phyloP scores from a whole-genome alignment of 768 basidiomycete species.

The Lyophyllum semitale region DNA sequence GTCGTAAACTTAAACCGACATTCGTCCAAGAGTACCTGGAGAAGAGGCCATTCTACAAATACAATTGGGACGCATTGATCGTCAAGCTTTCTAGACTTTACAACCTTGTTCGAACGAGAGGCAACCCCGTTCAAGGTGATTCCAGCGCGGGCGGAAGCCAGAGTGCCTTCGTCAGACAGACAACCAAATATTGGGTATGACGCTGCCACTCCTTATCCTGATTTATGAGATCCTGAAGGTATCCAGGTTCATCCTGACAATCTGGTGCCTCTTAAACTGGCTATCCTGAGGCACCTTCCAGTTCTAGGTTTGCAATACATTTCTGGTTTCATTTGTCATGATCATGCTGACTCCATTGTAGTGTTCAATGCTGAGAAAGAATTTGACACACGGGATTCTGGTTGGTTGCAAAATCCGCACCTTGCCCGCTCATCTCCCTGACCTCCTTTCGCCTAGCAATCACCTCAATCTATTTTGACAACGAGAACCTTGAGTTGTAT shows the following conservation, averaged over 20 bases:
- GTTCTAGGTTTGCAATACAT: constrained; percentile 68
- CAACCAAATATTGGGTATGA: constrained; percentile 97
- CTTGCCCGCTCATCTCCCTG: not conserved
- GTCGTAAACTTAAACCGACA: constrained; percentile 73
- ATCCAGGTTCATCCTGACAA: constrained; percentile 95
- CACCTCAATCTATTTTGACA: constrained; percentile 96
- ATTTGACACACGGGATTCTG: constrained; percentile 82
- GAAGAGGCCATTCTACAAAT: constrained; percentile 94
- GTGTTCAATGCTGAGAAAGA: constrained; percentile 95
- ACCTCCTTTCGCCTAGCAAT: constrained; percentile 56
- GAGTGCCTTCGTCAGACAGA: constrained; percentile 97
- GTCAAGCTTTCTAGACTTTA: constrained; percentile 95
- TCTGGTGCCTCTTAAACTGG: constrained; percentile 88
- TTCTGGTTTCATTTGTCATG: not conserved
- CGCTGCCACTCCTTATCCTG: not conserved
- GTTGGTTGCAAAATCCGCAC: constrained; percentile 34
- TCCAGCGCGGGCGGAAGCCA: constrained; percentile 92
- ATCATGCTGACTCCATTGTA: constrained; percentile 26
- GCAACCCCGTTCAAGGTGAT: constrained; percentile 93
- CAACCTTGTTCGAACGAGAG: constrained; percentile 92
- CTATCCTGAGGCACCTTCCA: constrained; percentile 89
- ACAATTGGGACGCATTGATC: constrained; percentile 94
- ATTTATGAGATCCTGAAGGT: not conserved
- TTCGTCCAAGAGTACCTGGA: constrained; percentile 93
- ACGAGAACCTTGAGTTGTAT: constrained; percentile 93